phyloP scores from a whole-genome alignment of 129 eudicot species.

The Mikania micrantha region DNA sequence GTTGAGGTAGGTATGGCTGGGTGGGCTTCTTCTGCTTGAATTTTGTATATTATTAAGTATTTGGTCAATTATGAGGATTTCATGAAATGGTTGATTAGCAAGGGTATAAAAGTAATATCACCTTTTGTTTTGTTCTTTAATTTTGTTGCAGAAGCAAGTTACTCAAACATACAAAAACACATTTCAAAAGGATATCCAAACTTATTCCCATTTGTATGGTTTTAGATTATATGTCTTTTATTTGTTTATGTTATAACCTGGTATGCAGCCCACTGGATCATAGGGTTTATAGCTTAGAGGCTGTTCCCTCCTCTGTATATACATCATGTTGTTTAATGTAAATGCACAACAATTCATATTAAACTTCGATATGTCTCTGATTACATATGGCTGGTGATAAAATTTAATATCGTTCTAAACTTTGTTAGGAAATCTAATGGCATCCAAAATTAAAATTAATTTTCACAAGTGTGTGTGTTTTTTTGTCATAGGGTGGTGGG shows the following conservation, averaged over 20 bases:
- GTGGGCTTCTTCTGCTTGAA: neutral
- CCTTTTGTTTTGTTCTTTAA: neutral
- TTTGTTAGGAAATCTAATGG: neutral
- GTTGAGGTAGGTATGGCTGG: conserved; percentile 2
- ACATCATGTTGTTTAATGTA: too few relatives aligned
- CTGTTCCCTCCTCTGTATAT: too few relatives aligned
- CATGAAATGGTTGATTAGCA: neutral
- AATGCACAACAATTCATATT: too few relatives aligned
- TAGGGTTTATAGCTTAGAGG: too few relatives aligned
- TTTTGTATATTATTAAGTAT: neutral
- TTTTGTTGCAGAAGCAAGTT: neutral
- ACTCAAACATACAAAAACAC: neutral
- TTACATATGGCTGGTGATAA: neutral
- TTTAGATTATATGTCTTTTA: too few relatives aligned
- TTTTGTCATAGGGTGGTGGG: conserved; percentile 12
- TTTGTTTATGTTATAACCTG: too few relatives aligned
- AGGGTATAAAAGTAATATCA: neutral
- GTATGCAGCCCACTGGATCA: too few relatives aligned
- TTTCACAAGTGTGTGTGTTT: neutral
- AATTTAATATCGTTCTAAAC: neutral
- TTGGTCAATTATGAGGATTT: neutral
- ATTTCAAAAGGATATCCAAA: neutral
- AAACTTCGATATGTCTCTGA: too few relatives aligned
- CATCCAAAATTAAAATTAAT: neutral
- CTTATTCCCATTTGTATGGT: neutral